These are phyloP conservation scores for Fusarium udum DNA, from an alignment of 2,329 filamentous ascomycete genomes.

Conservation along the genomic window DNA sequence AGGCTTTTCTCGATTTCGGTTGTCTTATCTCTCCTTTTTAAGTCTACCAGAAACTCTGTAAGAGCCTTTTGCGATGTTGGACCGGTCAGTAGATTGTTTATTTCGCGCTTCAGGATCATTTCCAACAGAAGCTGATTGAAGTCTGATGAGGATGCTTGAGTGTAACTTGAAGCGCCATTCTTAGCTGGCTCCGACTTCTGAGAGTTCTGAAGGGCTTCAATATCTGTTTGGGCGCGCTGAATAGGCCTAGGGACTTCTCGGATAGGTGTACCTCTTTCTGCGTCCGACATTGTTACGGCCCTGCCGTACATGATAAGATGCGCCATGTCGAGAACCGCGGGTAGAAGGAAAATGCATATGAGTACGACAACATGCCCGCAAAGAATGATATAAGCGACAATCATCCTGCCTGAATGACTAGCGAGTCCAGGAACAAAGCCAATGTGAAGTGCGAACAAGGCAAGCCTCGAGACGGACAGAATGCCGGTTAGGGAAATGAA, in stretches of 20 bases:
- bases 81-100: fast-evolving
- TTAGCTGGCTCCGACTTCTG: too few species aligned
- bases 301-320: background rate
- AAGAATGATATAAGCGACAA: conserved; percentile 9
- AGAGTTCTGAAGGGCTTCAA: background rate
- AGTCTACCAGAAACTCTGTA: background rate
- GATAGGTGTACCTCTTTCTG: background rate
- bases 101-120: background rate
- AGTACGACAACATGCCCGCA: background rate
- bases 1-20: fast-evolving
- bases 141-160: fast-evolving
- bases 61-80: background rate
- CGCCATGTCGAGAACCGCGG: background rate
- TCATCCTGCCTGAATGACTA: background rate
- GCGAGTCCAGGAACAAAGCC: conserved; percentile 4
- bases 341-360: background rate
- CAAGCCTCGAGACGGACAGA: background rate
- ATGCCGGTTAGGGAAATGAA: conserved; percentile 1
- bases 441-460: background rate
- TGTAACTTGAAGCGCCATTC: fast-evolving
- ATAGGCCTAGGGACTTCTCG: background rate
- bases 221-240: background rate
- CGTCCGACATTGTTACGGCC: background rate
- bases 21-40: background rate
- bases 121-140: background rate